Conservation (phyloP, 2,329 filamentous ascomycete species). For the Penicillium sp. region DNA sequence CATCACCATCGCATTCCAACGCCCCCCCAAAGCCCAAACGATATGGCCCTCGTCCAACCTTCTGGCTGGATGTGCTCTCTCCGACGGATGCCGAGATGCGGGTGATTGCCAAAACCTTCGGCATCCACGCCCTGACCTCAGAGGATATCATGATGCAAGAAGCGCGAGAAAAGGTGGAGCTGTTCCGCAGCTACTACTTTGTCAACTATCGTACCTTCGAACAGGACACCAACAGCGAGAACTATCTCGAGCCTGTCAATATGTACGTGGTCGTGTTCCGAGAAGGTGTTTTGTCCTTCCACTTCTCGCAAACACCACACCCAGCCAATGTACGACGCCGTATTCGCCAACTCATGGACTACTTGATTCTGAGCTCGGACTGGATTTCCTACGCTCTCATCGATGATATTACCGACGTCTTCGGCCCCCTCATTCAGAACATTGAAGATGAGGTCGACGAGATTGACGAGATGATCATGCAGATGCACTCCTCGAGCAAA, state of each 20-base stretch:
- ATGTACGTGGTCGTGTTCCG: slow-evolving; percentile 97
- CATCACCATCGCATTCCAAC: slow-evolving; percentile 23
- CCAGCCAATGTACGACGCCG: slow-evolving; percentile 92
- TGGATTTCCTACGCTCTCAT: slow-evolving; percentile 99
- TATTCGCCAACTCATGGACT: slow-evolving; percentile 90
- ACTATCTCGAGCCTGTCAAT: slow-evolving; percentile 92
- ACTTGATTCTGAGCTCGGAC: slow-evolving; percentile 86
- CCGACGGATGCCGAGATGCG: slow-evolving; percentile 97
- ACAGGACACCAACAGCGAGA: slow-evolving; percentile 82
- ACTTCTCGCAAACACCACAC: slow-evolving; percentile 94
- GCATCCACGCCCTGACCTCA: slow-evolving; percentile 89
- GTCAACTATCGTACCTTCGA: slow-evolving; percentile 98
- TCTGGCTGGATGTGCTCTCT: slow-evolving; percentile 91
- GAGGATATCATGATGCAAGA: slow-evolving; percentile 98
- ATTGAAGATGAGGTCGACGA: slow-evolving; percentile 97
- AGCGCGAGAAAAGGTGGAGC: slow-evolving; percentile 93
- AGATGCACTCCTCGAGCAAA: slow-evolving; percentile 64
- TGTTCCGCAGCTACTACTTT: slow-evolving; percentile 97
- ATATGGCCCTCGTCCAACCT: slow-evolving; percentile 82
- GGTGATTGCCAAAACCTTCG: slow-evolving; percentile 84
- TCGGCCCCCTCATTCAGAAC: slow-evolving; percentile 83
- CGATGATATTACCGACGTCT: slow-evolving; percentile 97
- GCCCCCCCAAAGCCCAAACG: slow-evolving; percentile 41
- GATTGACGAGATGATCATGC: slow-evolving; percentile 88
- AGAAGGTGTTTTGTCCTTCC: slow-evolving; percentile 92